These are phyloP conservation scores for Fusarium foetens DNA, from an alignment of 2,329 filamentous ascomycete species.

Conservation along the genomic window DNA sequence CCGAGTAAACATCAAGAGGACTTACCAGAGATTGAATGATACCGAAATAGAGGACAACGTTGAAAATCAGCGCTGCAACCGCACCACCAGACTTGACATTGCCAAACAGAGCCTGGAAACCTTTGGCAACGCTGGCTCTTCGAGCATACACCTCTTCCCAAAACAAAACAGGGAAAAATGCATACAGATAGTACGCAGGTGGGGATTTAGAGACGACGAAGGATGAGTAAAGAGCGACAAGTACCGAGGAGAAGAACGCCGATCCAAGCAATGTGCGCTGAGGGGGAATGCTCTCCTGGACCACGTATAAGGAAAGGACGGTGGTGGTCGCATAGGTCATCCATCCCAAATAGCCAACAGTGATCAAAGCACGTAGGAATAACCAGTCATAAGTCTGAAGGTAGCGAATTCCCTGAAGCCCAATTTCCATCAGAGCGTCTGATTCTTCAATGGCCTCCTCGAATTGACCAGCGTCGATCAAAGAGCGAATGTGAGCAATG, in stretches of 20 bases:
- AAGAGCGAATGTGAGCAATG: constrained; percentile 70
- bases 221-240: constrained; percentile 81
- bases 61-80: constrained; percentile 68
- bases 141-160: constrained; percentile 95
- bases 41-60: constrained; percentile 74
- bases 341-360: constrained; percentile 92
- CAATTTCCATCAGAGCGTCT: constrained; percentile 78
- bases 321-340: constrained; percentile 91
- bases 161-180: constrained; percentile 90
- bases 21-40: constrained; percentile 81
- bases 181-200: constrained; percentile 87
- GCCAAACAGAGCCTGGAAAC: constrained; percentile 74
- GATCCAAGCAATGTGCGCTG: constrained; percentile 69
- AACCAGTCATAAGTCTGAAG: constrained; percentile 99
- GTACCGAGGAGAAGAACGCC: constrained; percentile 76
- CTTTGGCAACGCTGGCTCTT: constrained; percentile 73
- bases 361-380: constrained; percentile 89
- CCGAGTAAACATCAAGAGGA: constrained; percentile 15
- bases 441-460: constrained; percentile 84
- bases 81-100: constrained; percentile 71
- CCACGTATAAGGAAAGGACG: constrained; percentile 87
- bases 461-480: constrained; percentile 73
- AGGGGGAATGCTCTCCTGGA: constrained; percentile 74
- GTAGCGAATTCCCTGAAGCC: constrained; percentile 86
- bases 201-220: constrained; percentile 85